Base-by-base conservation (phyloP, 352 stramenopile species). In the Phytophthora sp. region DNA sequence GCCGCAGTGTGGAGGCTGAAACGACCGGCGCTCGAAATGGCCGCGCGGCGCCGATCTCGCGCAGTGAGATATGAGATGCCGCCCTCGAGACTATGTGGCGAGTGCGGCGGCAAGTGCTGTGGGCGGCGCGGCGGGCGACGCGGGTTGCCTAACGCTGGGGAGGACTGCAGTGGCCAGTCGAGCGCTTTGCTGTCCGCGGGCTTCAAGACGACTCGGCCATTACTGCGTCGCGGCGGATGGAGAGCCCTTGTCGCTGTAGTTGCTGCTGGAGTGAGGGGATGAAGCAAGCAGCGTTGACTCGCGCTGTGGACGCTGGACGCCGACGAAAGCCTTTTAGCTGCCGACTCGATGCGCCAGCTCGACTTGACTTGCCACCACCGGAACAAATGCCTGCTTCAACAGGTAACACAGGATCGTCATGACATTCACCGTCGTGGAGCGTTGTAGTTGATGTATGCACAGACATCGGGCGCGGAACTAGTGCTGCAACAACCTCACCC, bases 1-100 rank as follows among this genome's bases (percentile, higher is more conserved):
- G 28, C n/a, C n/a, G n/a, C n/a, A 37, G 38, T 49, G 57, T 48
- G 30, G 41, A 62, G 49, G 5, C 50, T 51, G 51, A 62, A 62
- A 67, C 59, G 50, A 66, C 56, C 38, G 18, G 35, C 18, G 39
- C 10, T 6, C 37, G 34, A 23, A 48, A 18, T 57, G 38, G 31
- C 34, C 23, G 24, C 23, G 17, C 17, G 21, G 34, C 39, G 39
- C 48, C 45, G 34, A 56, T 30, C 5, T 37, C 23, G 43, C 3
- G 4, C 26, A 17, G 27, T 41, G 34, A 56, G 49, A 46, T 46
- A 37, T 38, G 32, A 56, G 34, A 32, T 24, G 17, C 4, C 10
- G 30, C 12, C 35, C n/a, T 12, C 15, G 5, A 12, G 28, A 11
- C 11, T 20, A n/a, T 8, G 34, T 41, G 34, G 12, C 34, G n/a